Evolutionary conservation across 441 rosid genomes (phyloP).

Genomic region (Euphorbia celastroides): DNA sequence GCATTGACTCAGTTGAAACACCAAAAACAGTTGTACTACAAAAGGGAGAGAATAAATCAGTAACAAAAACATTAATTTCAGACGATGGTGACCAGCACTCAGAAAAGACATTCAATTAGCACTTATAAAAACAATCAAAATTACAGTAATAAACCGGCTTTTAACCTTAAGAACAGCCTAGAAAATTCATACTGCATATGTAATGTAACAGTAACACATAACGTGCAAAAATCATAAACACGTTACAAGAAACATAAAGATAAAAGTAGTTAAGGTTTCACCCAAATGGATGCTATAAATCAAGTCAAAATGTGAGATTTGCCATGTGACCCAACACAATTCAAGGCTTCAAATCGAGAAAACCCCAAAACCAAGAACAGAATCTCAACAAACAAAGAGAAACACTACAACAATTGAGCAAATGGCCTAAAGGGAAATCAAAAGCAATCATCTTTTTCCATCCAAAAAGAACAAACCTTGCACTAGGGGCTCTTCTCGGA

Average conservation of each 20-base stretch:
- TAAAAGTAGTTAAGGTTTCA: background rate
- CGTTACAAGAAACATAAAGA: background rate
- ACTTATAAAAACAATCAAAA: background rate
- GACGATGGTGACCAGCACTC: background rate
- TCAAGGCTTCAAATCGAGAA: background rate
- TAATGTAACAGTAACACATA: background rate
- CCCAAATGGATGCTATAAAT: background rate
- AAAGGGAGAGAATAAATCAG: constrained; percentile 6
- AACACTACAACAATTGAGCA: background rate
- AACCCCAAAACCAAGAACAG: background rate
- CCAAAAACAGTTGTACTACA: constrained; percentile 82
- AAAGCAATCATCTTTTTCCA: background rate
- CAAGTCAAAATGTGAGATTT: background rate
- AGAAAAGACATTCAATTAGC: background rate
- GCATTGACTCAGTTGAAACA: constrained; percentile 89
- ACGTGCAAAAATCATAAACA: background rate
- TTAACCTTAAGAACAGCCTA: background rate
- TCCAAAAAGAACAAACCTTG: constrained; percentile 44
- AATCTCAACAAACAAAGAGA: constrained; percentile 1
- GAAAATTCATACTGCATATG: background rate
- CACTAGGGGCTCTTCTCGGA: constrained; percentile 75
- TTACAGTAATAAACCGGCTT: background rate
- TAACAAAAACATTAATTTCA: background rate
- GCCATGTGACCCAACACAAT: background rate
- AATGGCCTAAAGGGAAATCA: background rate